Conservation (phyloP, 192 early-diverging fungal species). For the Rhizophagus sp. region DNA sequence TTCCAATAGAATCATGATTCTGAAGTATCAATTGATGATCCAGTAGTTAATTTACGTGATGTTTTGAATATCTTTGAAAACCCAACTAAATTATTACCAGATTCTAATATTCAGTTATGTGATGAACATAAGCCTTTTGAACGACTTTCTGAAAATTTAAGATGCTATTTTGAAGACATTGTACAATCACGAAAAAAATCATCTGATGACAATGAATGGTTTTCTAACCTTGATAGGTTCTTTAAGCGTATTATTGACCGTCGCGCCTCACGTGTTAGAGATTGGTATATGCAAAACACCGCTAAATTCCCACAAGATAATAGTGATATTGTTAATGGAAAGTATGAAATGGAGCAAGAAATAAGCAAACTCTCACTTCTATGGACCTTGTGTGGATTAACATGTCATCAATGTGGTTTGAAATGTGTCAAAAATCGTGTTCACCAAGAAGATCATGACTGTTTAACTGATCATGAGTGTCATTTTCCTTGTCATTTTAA, state of each 20-base stretch:
- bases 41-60: background rate
- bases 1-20: slow-evolving; percentile 7
- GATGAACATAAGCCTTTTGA: background rate
- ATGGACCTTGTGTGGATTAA: slow-evolving; percentile 25
- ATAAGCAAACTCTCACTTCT: slow-evolving; percentile 2
- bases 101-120: background rate
- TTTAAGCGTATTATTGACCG: slow-evolving; percentile 16
- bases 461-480: slow-evolving; percentile 31
- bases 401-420: slow-evolving; percentile 21
- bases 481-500: slow-evolving; percentile 15
- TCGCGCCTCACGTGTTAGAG: slow-evolving; percentile 5
- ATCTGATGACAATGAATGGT: slow-evolving; percentile 25
- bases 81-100: background rate
- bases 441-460: slow-evolving; percentile 24
- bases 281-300: slow-evolving; percentile 28
- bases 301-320: slow-evolving; percentile 25
- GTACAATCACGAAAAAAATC: background rate
- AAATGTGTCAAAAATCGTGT: slow-evolving; percentile 23
- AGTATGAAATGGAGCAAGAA: slow-evolving; percentile 22
- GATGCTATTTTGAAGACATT: slow-evolving; percentile 21
- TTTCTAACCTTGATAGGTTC: background rate
- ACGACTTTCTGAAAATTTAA: slow-evolving; percentile 16
- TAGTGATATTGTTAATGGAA: slow-evolving; percentile 16
- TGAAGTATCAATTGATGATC: background rate
- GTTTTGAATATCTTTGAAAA: background rate